phyloP scores from a whole-genome alignment of 2,329 filamentous ascomycete species.

The Didymellaceae sp. region DNA sequence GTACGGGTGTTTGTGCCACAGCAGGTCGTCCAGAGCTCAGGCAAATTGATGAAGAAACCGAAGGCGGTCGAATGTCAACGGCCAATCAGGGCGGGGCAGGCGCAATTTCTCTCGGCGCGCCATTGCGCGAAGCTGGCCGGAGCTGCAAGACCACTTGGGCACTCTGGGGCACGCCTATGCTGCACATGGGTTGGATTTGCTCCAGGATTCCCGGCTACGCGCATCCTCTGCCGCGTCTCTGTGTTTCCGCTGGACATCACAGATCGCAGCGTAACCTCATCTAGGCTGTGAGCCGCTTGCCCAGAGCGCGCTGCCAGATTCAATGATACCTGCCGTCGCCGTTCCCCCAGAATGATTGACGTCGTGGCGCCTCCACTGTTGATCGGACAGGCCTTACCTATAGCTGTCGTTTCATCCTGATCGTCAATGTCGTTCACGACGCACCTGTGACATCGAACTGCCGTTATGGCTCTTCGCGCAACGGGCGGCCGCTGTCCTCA shows the following conservation, averaged over 20 bases:
- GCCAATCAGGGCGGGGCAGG: conserved; percentile 29
- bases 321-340: conserved; percentile 26
- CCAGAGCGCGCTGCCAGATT: conserved; percentile 25
- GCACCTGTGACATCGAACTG: conserved; percentile 22
- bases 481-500: conserved; percentile 23
- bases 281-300: conserved; percentile 21
- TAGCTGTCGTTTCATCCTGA: conserved; percentile 3
- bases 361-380: conserved; percentile 23
- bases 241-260: conserved; percentile 26
- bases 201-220: conserved; percentile 39
- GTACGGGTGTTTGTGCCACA: conserved; percentile 28
- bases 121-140: conserved; percentile 2
- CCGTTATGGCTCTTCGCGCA: conserved; percentile 3
- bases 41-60: conserved; percentile 29
- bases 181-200: conserved; percentile 33
- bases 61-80: conserved; percentile 26
- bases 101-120: conserved; percentile 1
- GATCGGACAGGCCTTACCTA: conserved; percentile 3
- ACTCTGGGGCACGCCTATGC: conserved; percentile 14
- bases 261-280: conserved; percentile 29
- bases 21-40: conserved; percentile 25
- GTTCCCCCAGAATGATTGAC: conserved; percentile 23
- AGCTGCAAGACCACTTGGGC: conserved; percentile 8
- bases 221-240: conserved; percentile 28
- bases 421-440: conserved; percentile 3